phyloP scores from a whole-genome alignment of 2,329 filamentous ascomycete species.

The Hypoxylon sp. region DNA sequence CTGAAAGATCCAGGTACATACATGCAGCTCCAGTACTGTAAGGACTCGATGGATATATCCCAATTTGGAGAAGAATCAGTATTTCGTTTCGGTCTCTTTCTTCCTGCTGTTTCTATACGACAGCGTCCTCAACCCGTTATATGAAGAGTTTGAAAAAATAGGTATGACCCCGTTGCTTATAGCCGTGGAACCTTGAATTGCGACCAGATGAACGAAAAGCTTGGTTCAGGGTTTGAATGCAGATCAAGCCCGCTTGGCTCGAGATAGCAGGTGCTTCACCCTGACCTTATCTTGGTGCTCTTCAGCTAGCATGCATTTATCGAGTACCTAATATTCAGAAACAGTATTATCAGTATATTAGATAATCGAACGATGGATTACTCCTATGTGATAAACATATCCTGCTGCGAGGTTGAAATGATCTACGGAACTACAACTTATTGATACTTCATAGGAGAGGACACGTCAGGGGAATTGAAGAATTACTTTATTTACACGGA shows the following conservation, averaged over 20 bases:
- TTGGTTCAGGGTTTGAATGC: conserved; percentile 17
- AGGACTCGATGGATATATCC: conserved; percentile 5
- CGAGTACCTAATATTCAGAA: conserved; percentile 1
- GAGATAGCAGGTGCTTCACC: conserved; percentile 30
- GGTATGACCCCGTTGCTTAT: neutral
- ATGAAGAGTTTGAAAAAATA: neutral
- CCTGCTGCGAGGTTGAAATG: too few species aligned
- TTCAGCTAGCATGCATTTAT: neutral
- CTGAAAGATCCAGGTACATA: neutral
- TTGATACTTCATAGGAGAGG: too few species aligned
- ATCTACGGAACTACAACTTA: too few species aligned
- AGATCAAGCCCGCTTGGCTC: conserved; percentile 30
- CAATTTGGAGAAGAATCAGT: neutral
- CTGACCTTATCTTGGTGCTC: conserved; percentile 26
- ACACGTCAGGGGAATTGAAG: too few species aligned
- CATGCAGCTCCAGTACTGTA: neutral
- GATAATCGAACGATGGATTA: too few species aligned
- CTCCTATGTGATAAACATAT: too few species aligned
- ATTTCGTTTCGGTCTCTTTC: too few species aligned
- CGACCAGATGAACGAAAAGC: conserved; percentile 7
- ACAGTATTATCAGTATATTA: neutral
- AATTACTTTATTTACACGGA: too few species aligned
- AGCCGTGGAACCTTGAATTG: neutral
- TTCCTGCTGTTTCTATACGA: too few species aligned
- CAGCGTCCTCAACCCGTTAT: neutral